Conservation (phyloP, 441 rosid species). For the Euphorbia neoarborescens region DNA sequence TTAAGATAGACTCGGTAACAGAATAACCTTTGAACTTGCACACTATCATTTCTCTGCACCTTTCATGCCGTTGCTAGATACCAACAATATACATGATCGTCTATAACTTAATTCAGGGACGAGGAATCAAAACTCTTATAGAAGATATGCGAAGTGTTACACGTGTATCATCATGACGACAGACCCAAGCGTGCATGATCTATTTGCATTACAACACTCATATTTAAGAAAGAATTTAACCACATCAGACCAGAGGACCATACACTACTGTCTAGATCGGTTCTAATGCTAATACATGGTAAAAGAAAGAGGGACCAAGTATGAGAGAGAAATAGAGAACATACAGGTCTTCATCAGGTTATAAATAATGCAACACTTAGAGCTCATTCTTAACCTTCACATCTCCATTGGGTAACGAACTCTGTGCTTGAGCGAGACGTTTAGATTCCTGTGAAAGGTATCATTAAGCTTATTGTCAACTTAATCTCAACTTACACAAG, state of each 20-base stretch:
- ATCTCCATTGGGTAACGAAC: conserved; percentile 74
- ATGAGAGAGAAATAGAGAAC: background rate
- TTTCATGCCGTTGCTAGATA: background rate
- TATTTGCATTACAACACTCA: background rate
- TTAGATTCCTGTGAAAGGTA: conserved; percentile 51
- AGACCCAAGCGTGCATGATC: background rate
- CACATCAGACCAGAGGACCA: background rate
- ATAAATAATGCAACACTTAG: conserved; percentile 17
- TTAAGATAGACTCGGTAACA: background rate
- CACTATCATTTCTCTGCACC: background rate
- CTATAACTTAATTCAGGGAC: background rate
- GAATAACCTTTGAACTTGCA: background rate
- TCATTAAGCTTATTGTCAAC: conserved; percentile 2
- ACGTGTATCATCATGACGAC: background rate
- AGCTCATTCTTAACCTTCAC: conserved; percentile 59
- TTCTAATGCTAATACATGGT: background rate
- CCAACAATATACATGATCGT: background rate
- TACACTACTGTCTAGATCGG: background rate
- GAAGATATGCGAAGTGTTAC: background rate
- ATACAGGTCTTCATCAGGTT: background rate
- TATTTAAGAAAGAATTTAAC: background rate
- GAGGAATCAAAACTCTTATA: background rate
- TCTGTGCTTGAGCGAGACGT: conserved; percentile 63
- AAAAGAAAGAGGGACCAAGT: background rate
- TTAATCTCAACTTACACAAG: background rate